Base-by-base conservation (phyloP, 2,329 filamentous ascomycete genomes). In the Fusarium sambucinum region DNA sequence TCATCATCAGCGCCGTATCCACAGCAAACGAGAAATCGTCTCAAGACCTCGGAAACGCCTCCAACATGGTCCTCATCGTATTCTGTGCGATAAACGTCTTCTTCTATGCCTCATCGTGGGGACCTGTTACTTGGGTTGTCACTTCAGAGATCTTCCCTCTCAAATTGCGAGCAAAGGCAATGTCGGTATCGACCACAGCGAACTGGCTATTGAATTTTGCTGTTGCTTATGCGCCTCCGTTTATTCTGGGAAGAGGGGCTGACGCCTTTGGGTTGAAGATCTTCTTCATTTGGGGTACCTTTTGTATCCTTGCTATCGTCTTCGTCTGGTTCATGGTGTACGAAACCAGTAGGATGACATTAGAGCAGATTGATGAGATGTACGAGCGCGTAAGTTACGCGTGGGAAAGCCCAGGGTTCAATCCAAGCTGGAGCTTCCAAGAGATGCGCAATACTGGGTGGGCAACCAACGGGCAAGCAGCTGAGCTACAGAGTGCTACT, bases 201-300 rank as follows among this genome's bases (percentile, higher is more conserved):
- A 95, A 95, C 79, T 95, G 92, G 92, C 77, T 90, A 1, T 79
- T 91, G 59, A 94, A 94, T 78, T 95, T 92, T 75, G 91, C 87
- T 40, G 95, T 97, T 64, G 90, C 92, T 46, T 96, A 93, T 35
- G 94, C 92, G 0, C 93, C 93, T 0, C 96, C 93, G 76, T 88
- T 97, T 80, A 91, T 95, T 63, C 80, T 83, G 21, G 89, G 90
- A 2, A 78, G 82, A 0, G 90, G 90, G 13, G 89, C 91, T 41
- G 90, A 90, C 27, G 87, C 92, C 66, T 84, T 96, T 35, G 87
- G 88, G 7, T 82, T 90, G 21, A 91, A 90, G 70, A 88, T 94
- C 33, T 94, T 94, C 82, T 94, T 93, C 77, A 85, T 94, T 44
- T 95, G 92, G 92, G 92, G 91, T 13, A 85, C 89, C 2, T 92